Evolutionary conservation across 192 early-diverging fungal species (phyloP), one percentile per base, ranked within the genome.

Genomic region (Thoreauomyces humboldtii): DNA sequence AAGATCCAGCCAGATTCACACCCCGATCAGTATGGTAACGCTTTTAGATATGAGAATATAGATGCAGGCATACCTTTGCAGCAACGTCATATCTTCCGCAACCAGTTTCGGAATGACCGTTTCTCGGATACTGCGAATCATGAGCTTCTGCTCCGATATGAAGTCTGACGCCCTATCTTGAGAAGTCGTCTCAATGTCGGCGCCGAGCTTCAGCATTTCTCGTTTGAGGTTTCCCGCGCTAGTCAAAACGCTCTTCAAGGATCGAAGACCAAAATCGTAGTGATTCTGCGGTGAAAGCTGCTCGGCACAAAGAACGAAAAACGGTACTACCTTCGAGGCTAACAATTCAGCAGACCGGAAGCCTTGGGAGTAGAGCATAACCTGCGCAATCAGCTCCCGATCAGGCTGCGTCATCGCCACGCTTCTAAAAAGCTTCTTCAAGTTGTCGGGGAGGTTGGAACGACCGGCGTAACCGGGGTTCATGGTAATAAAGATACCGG

Each of bases 331-430:
- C 75, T 98, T 98, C 44, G 89, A 88, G 0, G 98, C 95, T 41
- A 99, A 72, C 27, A 73, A 62, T 82, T 99, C 98, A 0, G 95
- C 96, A 52, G 90, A 88, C 24, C 91, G 87, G 91, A 99, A 99
- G 35, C 98, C 98, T 82, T 98, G 96, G 29, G 98, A 98, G 66
- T 93, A 99, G 50, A 99, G 76, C 94, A 98, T 98, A 33, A 99
- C 98, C 77, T 99, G 96, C 4, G 98, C 95, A 82, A 99, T 99
- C 32, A 98, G 79, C 61, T 94, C 92, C 36, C 94, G 86, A 69
- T 99, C 95, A 6, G 98, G 98, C 59, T 92, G 91, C 7, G 95
- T 98, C 98, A 99, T 99, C 33, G 96, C 96, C 59, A 99, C 89
- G 69, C 89, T 92, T 31, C 98, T 81, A 91, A 99, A 99, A 51